These are phyloP conservation scores for Ogataea haglerorum DNA, from an alignment of 805 yeast species.

Conservation along the genomic window DNA sequence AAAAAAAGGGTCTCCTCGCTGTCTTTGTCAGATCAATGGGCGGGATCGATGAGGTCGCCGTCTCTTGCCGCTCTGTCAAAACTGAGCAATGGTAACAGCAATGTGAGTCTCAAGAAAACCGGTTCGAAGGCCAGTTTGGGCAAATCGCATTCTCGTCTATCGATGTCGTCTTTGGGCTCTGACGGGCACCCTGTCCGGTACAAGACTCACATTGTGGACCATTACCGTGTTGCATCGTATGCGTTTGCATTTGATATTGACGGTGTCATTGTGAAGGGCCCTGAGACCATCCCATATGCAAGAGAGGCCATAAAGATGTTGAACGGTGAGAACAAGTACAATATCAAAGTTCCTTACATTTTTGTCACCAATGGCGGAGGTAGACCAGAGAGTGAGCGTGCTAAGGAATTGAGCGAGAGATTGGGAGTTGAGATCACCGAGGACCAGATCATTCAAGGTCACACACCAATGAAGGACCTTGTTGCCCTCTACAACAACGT, in stretches of 20 bases:
- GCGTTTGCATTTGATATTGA: slow-evolving; percentile 94
- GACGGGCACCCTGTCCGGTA: slow-evolving; percentile 37
- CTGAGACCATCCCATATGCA: slow-evolving; percentile 80
- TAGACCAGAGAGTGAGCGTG: slow-evolving; percentile 69
- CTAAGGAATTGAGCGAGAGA: slow-evolving; percentile 63
- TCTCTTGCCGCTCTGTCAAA: slow-evolving; percentile 24
- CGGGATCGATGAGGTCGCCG: slow-evolving; percentile 30
- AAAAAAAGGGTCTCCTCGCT: slow-evolving; percentile 62
- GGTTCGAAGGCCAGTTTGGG: slow-evolving; percentile 20
- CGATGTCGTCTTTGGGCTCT: slow-evolving; percentile 24
- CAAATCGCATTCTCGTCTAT: slow-evolving; percentile 26
- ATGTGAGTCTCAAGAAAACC: slow-evolving; percentile 20
- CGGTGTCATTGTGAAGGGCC: slow-evolving; percentile 85
- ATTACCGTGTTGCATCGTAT: slow-evolving; percentile 70
- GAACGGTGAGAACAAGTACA: slow-evolving; percentile 73
- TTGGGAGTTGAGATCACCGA: slow-evolving; percentile 59
- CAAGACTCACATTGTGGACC: slow-evolving; percentile 57
- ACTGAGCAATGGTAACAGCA: slow-evolving; percentile 14
- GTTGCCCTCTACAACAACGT: slow-evolving; percentile 67
- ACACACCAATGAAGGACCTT: slow-evolving; percentile 88
- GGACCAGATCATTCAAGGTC: slow-evolving; percentile 87
- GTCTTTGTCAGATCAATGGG: slow-evolving; percentile 74
- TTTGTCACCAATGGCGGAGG: slow-evolving; percentile 95
- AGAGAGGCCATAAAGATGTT: slow-evolving; percentile 66
- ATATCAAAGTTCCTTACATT: slow-evolving; percentile 76